Conservation (phyloP, 2,329 filamentous ascomycete genomes). For the Fusarium praegraminearum region DNA sequence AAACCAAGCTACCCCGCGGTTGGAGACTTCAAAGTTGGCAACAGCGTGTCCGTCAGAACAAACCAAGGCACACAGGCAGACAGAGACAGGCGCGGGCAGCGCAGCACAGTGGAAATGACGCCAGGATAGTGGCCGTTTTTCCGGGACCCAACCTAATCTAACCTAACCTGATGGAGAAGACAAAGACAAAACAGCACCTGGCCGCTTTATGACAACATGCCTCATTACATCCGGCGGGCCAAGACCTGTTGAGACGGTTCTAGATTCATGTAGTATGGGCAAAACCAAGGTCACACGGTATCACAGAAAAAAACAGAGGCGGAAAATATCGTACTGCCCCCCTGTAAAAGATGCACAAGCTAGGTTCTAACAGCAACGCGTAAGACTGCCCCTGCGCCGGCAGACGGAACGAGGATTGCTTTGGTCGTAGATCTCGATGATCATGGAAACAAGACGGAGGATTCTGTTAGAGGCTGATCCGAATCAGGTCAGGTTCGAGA, state of each 20-base stretch:
- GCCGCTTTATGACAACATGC: constrained; percentile 20
- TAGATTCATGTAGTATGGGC: constrained; percentile 29
- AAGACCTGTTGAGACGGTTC: constrained; percentile 24
- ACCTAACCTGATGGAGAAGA: background rate
- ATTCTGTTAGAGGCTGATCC: constrained; percentile 13
- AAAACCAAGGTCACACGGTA: constrained; percentile 35
- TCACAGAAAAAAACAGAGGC: constrained; percentile 40
- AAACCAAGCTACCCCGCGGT: constrained; percentile 33
- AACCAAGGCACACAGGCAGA: constrained; percentile 7
- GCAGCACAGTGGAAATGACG: constrained; percentile 26
- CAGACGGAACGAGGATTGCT: constrained; percentile 2
- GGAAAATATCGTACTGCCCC: constrained; percentile 20
- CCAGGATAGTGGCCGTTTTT: constrained; percentile 31
- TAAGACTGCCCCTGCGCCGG: constrained; percentile 24
- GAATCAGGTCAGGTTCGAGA: background rate
- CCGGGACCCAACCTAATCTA: constrained; percentile 1
- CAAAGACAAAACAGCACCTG: constrained; percentile 8
- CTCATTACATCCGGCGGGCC: constrained; percentile 5
- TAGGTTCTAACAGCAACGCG: background rate
- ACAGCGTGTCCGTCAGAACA: background rate
- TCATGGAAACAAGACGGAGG: constrained; percentile 31
- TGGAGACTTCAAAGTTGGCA: constrained; percentile 31
- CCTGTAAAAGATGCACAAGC: constrained; percentile 6
- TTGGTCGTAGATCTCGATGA: constrained; percentile 37
- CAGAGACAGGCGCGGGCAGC: background rate